Evolutionary conservation across 768 basidiomycete genomes (phyloP), one percentile per base, ranked within the genome.

Genomic region (Rhodotorula graminis): DNA sequence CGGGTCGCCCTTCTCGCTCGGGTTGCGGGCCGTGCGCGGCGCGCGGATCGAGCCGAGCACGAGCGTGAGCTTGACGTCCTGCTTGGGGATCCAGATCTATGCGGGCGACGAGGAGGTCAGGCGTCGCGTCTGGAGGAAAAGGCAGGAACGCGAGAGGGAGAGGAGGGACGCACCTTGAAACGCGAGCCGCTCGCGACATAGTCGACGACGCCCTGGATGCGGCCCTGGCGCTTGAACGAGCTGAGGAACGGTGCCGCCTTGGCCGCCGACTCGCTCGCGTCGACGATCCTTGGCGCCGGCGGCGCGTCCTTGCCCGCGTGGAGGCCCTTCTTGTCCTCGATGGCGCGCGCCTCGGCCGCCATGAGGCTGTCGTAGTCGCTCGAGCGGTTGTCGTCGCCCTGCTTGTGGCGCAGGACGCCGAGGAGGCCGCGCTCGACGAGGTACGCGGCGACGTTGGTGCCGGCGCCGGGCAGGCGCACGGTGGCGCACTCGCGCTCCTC

Each of bases 401-500:
- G 88, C 79, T 88, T 90, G 82, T 99, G 95, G 59, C 95, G 88
- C 40, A 98, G 88, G 18, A 90, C 89, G 67, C 88, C 90, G 8
- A 92, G 92, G 44, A 95, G 83, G 60, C 96, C 95, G 78, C 92
- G 93, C 79, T 97, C 96, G 64, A 97, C 88, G 47, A 99, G 82
- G 79, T 93, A 90, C 79, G 95, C 93, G 0, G 94, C 90, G 63
- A 98, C 84, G 79, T 96, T 97, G 65, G 91, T 37, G 9, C 73
- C 76, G 27, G 37, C 37, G 37, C 65, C 70, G 23, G 58, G 64
- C 12, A 75, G 52, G 40, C 67, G 65, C 44, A 97, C 83, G 5
- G 94, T 95, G 3, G 88, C 92, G 78, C 91, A 93, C 81, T 96
- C 92, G 57, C 93, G 88, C 80, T 93, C 92, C 64, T 94, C 94